Evolutionary conservation across 257 asterid species (phyloP), one percentile per base, ranked within the genome.

Genomic region (Ilex aquifolium): DNA sequence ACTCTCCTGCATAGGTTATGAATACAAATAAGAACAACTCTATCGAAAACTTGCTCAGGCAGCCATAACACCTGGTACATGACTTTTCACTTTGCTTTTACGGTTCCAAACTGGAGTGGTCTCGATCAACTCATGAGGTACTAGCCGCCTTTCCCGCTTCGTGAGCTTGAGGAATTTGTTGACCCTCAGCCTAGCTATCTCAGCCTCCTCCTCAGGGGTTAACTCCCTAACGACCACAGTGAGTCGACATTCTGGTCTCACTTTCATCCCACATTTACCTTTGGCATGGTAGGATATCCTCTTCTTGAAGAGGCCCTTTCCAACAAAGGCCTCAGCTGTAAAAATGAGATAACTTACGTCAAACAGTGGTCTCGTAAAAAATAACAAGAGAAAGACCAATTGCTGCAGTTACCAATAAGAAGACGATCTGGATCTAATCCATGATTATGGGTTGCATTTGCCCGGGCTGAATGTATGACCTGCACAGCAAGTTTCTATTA

Each of bases 401-500:
- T 49, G 54, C 54, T 49, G 52, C 3, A 14, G 52, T 79, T 90
- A 90, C 97, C 97, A 73, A 87, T 87, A 80, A 90, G 81, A 56
- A 87, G 95, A 53, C 95, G 95, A 31, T 87, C 95, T 6, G 84
- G 77, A 63, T 90, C 92, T 16, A 85, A 77, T 44, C 95, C 90
- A 60, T 85, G 75, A 74, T 90, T 90, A 78, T 90, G 95, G 3
- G 86, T 77, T 52, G 97, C 97, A 76, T 90, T 90, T 65, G 95
- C 97, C 44, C 95, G 95, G 66, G 95, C 95, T 68, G 95, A 85
- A 82, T 87, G 95, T 70, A 90, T 85, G 61, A 90, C 97, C 96
- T 86, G 86, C 74, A 68, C 13, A 40, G 53, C 13, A 61, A 50
- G 65, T 55, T 49, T 57, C 51, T 44, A 46, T 39, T 21, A 50